Conservation (phyloP, 2,329 filamentous ascomycete species). For the Cryphonectria nitschkei region DNA sequence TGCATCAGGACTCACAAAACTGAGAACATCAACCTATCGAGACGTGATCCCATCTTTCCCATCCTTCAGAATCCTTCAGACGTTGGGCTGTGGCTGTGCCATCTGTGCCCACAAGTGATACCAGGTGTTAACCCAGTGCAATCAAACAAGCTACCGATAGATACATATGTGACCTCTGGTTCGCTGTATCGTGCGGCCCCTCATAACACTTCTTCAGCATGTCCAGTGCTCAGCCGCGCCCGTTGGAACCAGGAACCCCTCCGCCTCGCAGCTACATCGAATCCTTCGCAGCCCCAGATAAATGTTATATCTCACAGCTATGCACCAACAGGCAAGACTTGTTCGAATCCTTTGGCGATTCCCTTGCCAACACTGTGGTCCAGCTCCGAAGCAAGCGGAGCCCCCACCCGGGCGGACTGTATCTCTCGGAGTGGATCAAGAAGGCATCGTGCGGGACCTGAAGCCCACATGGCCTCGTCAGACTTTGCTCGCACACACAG, state of each 20-base stretch:
- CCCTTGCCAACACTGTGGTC: neutral
- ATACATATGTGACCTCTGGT: neutral
- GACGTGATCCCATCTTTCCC: neutral
- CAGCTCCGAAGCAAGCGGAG: neutral
- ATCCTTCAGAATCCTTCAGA: neutral
- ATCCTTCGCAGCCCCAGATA: neutral
- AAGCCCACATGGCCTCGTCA: neutral
- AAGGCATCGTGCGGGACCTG: neutral
- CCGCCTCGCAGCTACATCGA: neutral
- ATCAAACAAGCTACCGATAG: neutral
- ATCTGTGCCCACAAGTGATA: neutral
- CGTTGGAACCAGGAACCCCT: neutral
- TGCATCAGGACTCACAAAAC: no score
- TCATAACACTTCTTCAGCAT: no score
- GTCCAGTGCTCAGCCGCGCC: no score
- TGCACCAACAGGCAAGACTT: neutral
- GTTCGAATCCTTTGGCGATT: neutral
- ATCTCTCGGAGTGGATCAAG: neutral
- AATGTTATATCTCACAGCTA: no score
- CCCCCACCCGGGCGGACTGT: neutral
- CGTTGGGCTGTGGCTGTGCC: neutral
- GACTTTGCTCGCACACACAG: neutral
- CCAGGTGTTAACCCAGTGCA: neutral
- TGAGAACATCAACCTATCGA: no score
- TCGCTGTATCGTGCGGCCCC: neutral